Percentiles rank a stretch among this genome's conserved stretches.
Conservation (phyloP, 345 rosid genomes). For the Pistacia vera region DNA sequence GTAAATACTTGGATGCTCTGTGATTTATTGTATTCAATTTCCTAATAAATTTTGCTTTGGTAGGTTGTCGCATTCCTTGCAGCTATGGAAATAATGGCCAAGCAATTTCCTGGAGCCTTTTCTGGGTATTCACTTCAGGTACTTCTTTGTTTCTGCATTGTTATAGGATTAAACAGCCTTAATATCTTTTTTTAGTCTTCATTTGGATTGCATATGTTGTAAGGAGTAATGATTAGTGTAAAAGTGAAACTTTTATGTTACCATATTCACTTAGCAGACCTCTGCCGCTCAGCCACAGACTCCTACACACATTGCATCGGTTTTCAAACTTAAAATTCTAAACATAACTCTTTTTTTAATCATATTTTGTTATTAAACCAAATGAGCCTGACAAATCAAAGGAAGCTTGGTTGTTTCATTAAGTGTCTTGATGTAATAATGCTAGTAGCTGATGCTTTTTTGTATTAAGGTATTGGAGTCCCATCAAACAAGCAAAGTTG, state of each 20-base stretch:
- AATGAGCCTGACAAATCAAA: no score
- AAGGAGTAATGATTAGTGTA: neutral
- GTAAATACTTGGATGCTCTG: neutral
- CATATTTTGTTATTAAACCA: neutral
- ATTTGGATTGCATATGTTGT: neutral
- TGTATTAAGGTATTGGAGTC: constrained; percentile 86
- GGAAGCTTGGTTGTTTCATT: no score
- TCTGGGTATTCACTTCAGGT: constrained; percentile 89
- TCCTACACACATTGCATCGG: neutral
- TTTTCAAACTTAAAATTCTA: neutral
- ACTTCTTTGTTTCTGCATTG: constrained; percentile 11
- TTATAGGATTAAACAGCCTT: neutral
- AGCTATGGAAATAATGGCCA: constrained; percentile 97
- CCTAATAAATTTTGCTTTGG: constrained; percentile 24
- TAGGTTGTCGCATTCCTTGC: constrained; percentile 98
- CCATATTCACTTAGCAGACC: neutral
- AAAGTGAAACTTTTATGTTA: neutral
- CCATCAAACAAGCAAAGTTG: constrained; percentile 89
- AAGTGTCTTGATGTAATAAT: neutral
- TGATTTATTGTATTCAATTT: constrained; percentile 16
- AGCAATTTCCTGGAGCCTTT: constrained; percentile 96
- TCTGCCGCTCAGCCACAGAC: neutral
- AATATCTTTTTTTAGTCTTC: neutral
- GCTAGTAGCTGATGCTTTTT: neutral
- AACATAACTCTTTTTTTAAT: no score